Conservation (phyloP, 2,329 filamentous ascomycete genomes). For the Xylogone sp. region DNA sequence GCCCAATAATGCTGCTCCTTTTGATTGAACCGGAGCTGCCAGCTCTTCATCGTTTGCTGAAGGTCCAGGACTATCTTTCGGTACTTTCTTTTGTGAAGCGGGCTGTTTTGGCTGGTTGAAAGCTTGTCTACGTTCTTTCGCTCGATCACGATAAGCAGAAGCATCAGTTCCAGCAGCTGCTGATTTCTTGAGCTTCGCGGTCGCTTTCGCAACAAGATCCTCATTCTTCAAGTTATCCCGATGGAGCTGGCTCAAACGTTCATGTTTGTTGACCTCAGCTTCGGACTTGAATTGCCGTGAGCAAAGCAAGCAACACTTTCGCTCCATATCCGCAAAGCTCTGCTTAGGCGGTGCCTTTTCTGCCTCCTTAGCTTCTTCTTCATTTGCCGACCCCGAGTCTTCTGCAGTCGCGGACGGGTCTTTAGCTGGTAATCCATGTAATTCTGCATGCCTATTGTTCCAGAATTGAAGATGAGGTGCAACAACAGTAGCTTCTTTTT, state of each 20-base stretch:
- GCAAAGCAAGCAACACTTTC: constrained; percentile 59
- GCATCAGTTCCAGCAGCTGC: constrained; percentile 13
- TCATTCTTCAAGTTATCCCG: constrained; percentile 50
- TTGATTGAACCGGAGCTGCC: constrained; percentile 42
- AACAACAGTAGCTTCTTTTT: constrained; percentile 46
- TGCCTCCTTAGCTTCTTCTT: constrained; percentile 15
- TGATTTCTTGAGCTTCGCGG: constrained; percentile 32
- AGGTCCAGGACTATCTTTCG: constrained; percentile 20
- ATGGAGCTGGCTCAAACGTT: constrained; percentile 54
- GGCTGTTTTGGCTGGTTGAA: constrained; percentile 59
- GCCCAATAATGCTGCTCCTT: constrained; percentile 63
- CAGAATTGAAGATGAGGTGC: constrained; percentile 68
- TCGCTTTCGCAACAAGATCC: constrained; percentile 35
- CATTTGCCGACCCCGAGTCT: constrained; percentile 8
- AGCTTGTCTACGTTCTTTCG: constrained; percentile 60
- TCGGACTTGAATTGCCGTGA: constrained; percentile 52
- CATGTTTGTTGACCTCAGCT: constrained; percentile 54
- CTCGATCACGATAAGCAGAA: constrained; percentile 49
- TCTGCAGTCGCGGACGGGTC: constrained; percentile 17
- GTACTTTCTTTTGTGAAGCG: constrained; percentile 28
- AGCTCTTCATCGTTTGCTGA: constrained; percentile 26
- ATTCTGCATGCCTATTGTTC: constrained; percentile 66
- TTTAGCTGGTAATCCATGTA: constrained; percentile 50
- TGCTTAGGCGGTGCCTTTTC: constrained; percentile 37
- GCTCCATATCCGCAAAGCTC: constrained; percentile 57